phyloP scores from a whole-genome alignment of 805 yeast species.

The Yamadazyma tumulicola region DNA sequence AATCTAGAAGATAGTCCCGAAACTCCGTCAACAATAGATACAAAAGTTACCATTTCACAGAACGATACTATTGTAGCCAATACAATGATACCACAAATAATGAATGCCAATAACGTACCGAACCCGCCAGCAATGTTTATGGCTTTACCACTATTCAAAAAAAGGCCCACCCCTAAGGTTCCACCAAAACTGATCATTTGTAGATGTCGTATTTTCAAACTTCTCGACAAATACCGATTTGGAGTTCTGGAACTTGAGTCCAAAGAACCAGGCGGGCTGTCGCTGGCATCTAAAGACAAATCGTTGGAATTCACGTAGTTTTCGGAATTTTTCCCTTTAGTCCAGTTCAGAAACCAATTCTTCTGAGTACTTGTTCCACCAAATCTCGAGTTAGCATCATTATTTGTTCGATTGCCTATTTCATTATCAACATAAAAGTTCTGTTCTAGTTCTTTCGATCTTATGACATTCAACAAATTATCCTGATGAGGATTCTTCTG shows the following conservation, averaged over 20 bases:
- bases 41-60: slow-evolving; percentile 78
- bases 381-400: slow-evolving; percentile 5
- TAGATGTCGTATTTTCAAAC: slow-evolving; percentile 60
- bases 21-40: slow-evolving; percentile 77
- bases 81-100: slow-evolving; percentile 62
- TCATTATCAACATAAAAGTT: slow-evolving; percentile 23
- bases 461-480: slow-evolving; percentile 24
- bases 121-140: slow-evolving; percentile 73
- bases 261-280: slow-evolving; percentile 6
- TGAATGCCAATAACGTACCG: slow-evolving; percentile 67
- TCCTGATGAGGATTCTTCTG: slow-evolving; percentile 12
- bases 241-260: slow-evolving; percentile 4
- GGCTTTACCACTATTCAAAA: slow-evolving; percentile 69
- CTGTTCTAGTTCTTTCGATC: slow-evolving; percentile 21
- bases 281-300: slow-evolving; percentile 2
- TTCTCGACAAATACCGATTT: slow-evolving; percentile 45
- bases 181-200: slow-evolving; percentile 81
- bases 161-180: slow-evolving; percentile 73
- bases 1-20: slow-evolving; percentile 72
- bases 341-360: slow-evolving; percentile 15
- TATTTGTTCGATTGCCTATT: slow-evolving; percentile 3
- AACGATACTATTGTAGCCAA: slow-evolving; percentile 67
- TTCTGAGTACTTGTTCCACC: slow-evolving; percentile 5
- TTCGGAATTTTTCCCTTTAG: slow-evolving; percentile 6
- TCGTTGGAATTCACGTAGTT: slow-evolving; percentile 7